A percentile compares a stretch with the other conserved stretches of the same genome.
Conservation (phyloP, 306 rosid genomes). For the Sphenostylis stenocarpa region DNA sequence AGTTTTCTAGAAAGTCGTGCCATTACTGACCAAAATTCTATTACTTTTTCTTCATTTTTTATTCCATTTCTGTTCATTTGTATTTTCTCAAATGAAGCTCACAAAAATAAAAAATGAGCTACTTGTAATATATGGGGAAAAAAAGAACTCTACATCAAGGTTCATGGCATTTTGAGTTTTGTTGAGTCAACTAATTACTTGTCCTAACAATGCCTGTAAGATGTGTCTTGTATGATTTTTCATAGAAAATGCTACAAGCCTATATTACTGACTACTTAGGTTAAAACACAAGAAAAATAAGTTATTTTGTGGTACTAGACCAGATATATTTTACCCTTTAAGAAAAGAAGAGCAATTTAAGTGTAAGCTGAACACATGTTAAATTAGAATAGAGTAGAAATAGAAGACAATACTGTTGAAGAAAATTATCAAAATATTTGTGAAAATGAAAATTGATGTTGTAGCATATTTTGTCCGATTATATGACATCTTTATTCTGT, state of each 20-base stretch:
- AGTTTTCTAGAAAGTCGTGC: constrained; percentile 39
- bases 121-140: background rate
- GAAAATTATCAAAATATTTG: constrained; percentile 4
- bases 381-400: background rate
- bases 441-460: background rate
- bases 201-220: background rate
- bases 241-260: background rate
- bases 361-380: background rate
- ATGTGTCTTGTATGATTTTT: background rate
- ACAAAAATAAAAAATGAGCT: background rate
- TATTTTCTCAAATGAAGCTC: background rate
- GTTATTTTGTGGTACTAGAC: background rate
- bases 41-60: background rate
- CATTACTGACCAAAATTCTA: background rate
- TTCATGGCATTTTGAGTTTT: background rate
- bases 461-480: constrained; percentile 17
- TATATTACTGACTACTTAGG: background rate
- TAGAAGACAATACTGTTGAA: background rate
- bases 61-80: background rate
- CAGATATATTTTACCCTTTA: background rate
- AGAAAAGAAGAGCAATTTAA: background rate
- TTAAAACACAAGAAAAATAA: background rate
- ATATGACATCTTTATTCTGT: background rate
- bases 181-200: background rate
- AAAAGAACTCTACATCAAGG: background rate